phyloP scores from a whole-genome alignment of 164 flowering plant genomes.

The Chloranthus sessilifolius region DNA sequence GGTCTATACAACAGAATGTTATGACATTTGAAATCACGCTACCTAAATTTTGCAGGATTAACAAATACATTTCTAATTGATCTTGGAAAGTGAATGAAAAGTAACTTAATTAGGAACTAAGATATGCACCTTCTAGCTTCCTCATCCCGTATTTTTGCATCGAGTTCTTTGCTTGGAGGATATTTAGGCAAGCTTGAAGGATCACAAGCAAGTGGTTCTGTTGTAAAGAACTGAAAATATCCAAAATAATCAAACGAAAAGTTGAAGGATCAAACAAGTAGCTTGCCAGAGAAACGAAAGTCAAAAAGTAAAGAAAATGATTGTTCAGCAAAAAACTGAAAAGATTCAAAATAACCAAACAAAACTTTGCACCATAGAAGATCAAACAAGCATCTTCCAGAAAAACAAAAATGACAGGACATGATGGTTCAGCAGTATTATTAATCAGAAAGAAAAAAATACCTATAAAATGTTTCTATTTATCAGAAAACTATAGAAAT shows the following conservation, averaged over 20 bases:
- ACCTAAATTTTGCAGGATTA: not conserved
- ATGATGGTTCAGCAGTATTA: too few species aligned
- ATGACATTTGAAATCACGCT: not conserved
- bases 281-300: too few species aligned
- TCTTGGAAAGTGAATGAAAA: not conserved
- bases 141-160: conserved; percentile 89
- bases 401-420: too few species aligned
- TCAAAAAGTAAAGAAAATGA: not conserved
- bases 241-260: too few species aligned
- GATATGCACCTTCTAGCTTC: conserved; percentile 89
- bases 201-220: conserved; percentile 83
- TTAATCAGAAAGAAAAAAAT: too few species aligned
- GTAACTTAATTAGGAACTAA: too few species aligned
- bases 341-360: not conserved
- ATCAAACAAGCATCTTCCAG: too few species aligned
- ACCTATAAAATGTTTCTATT: too few species aligned
- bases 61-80: not conserved
- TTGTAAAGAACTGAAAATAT: conserved; percentile 69
- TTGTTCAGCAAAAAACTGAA: not conserved
- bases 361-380: too few species aligned
- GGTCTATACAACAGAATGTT: too few species aligned
- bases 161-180: conserved; percentile 95
- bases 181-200: conserved; percentile 95
- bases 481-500: too few species aligned
- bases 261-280: conserved; percentile 4